Evolutionary conservation across 2,329 filamentous ascomycete genomes (phyloP), one percentile per base, ranked within the genome.

Genomic region (Hypoxylon sp.): DNA sequence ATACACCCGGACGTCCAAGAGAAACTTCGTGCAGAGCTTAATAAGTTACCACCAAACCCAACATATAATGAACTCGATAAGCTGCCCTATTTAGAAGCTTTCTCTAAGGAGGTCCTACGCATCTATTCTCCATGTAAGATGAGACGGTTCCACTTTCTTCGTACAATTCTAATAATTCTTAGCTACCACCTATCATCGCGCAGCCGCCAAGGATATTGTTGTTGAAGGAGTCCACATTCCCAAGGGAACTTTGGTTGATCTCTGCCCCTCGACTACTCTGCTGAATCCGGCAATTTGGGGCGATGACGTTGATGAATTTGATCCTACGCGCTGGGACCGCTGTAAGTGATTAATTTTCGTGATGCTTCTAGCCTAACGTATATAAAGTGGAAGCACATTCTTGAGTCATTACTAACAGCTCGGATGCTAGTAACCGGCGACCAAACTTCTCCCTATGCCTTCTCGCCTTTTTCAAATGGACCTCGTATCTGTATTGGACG

Each of bases 401-500:
- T 33, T 14, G 13, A 14, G n/a, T 19, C 10, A 22, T n/a, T 14
- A 19, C 59, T 63, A 14, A 63, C 59, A 17, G 24, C 3, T 24
- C 3, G 24, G 14, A 22, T 26, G 2, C 29, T 48, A 63, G 59
- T 69, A 19, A 56, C 63, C 5, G 63, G 51, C 17, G 68, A 64
- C 3, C 60, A 65, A 47, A n/a, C 44, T 5, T 60, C 61, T 11
- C 63, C 68, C 2, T 70, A 70, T 14, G 63, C 59, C 29, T 67
- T 60, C 53, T 48, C 44, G n/a, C 39, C 66, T n/a, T 72, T 72
- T 17, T 65, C 67, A n/a, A 74, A 74, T 48, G 76, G 75, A 0
- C 73, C 75, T 17, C 67, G 76, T 13, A 71, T 76, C 3, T 77
- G 75, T 46, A 64, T 75, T 14, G 74, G 75, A 3, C 70, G 70